Conservation (phyloP, 306 rosid species). For the Citrullus amarus region DNA sequence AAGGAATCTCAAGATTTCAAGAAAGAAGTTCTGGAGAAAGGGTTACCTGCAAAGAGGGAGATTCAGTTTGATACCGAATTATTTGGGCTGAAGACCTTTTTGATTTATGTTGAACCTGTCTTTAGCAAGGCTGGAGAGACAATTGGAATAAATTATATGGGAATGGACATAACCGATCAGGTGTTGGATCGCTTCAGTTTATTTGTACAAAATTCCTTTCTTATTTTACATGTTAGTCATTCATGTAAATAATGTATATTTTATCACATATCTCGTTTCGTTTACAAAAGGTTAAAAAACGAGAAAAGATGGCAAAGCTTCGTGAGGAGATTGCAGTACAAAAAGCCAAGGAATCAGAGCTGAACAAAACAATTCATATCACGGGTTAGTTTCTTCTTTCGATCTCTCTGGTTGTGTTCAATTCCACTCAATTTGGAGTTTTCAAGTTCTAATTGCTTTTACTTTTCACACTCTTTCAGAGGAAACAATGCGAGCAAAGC, state of each 20-base stretch:
- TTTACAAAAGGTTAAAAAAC: constrained; percentile 56
- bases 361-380: constrained; percentile 87
- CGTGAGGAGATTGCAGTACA: constrained; percentile 90
- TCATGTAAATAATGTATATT: background rate
- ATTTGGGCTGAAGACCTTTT: constrained; percentile 76
- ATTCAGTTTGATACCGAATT: constrained; percentile 77
- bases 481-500: constrained; percentile 98
- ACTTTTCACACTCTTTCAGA: constrained; percentile 22
- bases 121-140: constrained; percentile 87
- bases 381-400: constrained; percentile 42
- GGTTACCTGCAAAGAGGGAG: constrained; percentile 80
- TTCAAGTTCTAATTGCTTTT: constrained; percentile 5
- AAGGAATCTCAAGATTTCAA: constrained; percentile 82
- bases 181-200: constrained; percentile 16
- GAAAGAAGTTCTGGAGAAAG: constrained; percentile 85
- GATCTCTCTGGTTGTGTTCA: background rate
- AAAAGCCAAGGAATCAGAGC: constrained; percentile 85
- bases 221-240: background rate
- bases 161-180: constrained; percentile 97
- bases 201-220: background rate
- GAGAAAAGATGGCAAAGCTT: constrained; percentile 83
- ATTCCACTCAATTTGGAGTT: constrained; percentile 2
- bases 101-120: constrained; percentile 87
- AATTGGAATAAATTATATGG: constrained; percentile 89
- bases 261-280: background rate